Evolutionary conservation across 1,284 basidiomycete genomes (phyloP).

Genomic region (Moniliophthora roreri): DNA sequence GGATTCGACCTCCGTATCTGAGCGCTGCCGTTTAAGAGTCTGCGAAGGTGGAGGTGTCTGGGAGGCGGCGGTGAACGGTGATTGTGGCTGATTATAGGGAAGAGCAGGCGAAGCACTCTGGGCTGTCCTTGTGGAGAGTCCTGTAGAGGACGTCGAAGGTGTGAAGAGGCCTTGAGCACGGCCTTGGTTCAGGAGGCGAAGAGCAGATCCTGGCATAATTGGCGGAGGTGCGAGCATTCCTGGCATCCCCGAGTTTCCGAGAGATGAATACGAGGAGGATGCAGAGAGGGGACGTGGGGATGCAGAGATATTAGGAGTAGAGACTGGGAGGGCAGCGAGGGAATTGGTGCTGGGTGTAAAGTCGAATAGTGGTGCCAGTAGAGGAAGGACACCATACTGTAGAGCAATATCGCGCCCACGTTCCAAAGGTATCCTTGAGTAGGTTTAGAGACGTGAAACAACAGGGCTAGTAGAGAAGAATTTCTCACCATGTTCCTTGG

Average conservation of each 20-base stretch:
- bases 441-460: slow-evolving; percentile 14
- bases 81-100: slow-evolving; percentile 31
- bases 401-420: slow-evolving; percentile 86
- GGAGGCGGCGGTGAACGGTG: slow-evolving; percentile 47
- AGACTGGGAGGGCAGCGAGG: slow-evolving; percentile 58
- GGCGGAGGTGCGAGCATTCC: slow-evolving; percentile 33
- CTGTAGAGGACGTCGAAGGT: slow-evolving; percentile 63
- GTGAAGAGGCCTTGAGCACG: slow-evolving; percentile 84
- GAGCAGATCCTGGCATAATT: slow-evolving; percentile 18
- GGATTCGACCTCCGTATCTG: slow-evolving; percentile 45
- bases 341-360: slow-evolving; percentile 80
- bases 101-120: slow-evolving; percentile 19
- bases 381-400: slow-evolving; percentile 86
- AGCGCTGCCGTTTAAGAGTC: slow-evolving; percentile 46
- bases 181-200: slow-evolving; percentile 73
- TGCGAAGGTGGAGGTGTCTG: slow-evolving; percentile 58
- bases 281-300: slow-evolving; percentile 53
- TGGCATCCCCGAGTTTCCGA: slow-evolving; percentile 33
- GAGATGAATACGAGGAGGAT: slow-evolving; percentile 45
- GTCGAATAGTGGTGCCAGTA: slow-evolving; percentile 89
- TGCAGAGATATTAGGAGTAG: slow-evolving; percentile 43
- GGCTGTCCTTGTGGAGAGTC: slow-evolving; percentile 18
- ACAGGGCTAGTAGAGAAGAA: slow-evolving; percentile 5
- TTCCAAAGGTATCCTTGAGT: slow-evolving; percentile 85
- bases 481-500: slow-evolving; percentile 91